Conservation (phyloP, 495 filamentous ascomycete genomes). For the Tuber magnatum region DNA sequence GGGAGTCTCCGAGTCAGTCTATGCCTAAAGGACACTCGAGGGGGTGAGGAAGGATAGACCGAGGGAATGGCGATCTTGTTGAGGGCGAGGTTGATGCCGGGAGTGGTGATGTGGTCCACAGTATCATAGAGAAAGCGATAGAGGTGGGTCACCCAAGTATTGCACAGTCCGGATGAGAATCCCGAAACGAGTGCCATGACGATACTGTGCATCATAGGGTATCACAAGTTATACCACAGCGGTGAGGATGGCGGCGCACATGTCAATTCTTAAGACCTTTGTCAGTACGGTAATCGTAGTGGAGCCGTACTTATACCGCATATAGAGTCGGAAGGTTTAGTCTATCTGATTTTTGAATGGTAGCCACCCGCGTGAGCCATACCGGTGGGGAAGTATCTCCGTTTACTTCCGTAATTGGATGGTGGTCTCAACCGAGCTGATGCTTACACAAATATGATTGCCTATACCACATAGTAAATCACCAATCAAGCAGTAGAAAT, state of each 20-base stretch:
- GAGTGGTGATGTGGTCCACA: background rate
- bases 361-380: background rate
- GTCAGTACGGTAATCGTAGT: background rate
- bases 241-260: background rate
- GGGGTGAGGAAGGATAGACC: background rate
- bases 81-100: background rate
- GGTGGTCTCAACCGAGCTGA: too few relatives aligned
- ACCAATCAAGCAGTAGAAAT: too few relatives aligned
- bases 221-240: background rate
- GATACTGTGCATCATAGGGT: background rate
- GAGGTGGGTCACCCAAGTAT: background rate
- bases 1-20: background rate
- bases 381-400: too few relatives aligned
- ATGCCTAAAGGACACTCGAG: background rate
- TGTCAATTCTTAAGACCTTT: background rate
- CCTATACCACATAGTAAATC: too few relatives aligned
- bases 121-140: background rate
- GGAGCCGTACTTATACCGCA: background rate
- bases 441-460: too few relatives aligned
- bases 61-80: background rate
- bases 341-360: background rate
- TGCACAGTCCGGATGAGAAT: background rate
- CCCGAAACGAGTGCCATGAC: background rate
- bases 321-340: background rate
- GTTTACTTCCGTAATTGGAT: too few relatives aligned